phyloP scores from a whole-genome alignment of 306 rosid species.

The Lupinus albus region DNA sequence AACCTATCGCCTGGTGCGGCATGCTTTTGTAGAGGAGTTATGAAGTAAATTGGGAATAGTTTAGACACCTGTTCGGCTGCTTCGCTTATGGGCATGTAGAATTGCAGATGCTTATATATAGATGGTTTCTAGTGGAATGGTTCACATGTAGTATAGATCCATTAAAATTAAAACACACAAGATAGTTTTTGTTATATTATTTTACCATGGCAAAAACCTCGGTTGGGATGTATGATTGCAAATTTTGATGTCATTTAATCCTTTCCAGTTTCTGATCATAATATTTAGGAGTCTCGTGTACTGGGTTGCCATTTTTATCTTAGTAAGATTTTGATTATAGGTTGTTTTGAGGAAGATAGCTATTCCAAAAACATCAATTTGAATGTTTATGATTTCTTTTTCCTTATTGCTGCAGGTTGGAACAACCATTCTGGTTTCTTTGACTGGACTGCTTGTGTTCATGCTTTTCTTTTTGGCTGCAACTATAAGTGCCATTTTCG shows the following conservation, averaged over 20 bases:
- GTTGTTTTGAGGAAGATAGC: neutral
- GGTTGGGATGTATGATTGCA: neutral
- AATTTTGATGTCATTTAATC: neutral
- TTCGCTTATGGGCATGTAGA: no score
- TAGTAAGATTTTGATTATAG: neutral
- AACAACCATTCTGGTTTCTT: constrained; percentile 54
- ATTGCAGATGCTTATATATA: neutral
- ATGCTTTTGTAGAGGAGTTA: no score
- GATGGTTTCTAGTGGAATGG: constrained; percentile 16
- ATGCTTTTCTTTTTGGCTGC: constrained; percentile 84
- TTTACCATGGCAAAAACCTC: neutral
- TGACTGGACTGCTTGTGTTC: constrained; percentile 83
- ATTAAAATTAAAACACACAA: constrained; percentile 20
- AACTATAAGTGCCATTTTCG: constrained; percentile 70
- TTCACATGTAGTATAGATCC: constrained; percentile 11
- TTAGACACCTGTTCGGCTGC: no score
- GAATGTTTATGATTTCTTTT: constrained; percentile 21
- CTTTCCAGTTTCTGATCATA: neutral
- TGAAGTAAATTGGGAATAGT: no score
- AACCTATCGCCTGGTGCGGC: no score
- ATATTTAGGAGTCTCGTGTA: no score
- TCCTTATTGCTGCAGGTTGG: constrained; percentile 70
- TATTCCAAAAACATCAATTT: neutral
- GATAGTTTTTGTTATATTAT: constrained; percentile 23
- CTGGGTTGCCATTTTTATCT: no score